Evolutionary conservation across 106 monocot species (phyloP).

Genomic region (Dendrobium officinale): DNA sequence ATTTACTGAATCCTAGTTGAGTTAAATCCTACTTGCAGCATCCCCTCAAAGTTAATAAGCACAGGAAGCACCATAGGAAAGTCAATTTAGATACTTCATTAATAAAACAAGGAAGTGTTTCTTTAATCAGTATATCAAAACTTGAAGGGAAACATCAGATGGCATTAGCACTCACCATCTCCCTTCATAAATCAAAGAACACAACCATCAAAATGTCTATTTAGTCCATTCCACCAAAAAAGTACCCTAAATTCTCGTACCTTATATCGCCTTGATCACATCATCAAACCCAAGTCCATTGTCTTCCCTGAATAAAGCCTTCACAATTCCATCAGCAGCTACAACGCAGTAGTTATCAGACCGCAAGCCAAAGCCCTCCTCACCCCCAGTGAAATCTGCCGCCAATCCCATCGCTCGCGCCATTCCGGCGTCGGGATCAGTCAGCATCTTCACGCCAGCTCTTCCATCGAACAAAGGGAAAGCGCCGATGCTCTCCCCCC

Average conservation of each 20-base stretch:
- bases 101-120: neutral
- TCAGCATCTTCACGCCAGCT: slow-evolving; percentile 17
- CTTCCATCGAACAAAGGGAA: neutral
- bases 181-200: slow-evolving; percentile 3
- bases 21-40: no score
- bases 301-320: slow-evolving; percentile 2
- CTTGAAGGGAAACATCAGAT: neutral
- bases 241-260: neutral
- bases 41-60: neutral
- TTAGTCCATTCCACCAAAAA: neutral
- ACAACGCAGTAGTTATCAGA: slow-evolving; percentile 17
- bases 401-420: slow-evolving; percentile 14
- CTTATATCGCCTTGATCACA: slow-evolving; percentile 10
- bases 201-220: neutral
- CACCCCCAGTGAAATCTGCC: slow-evolving; percentile 12
- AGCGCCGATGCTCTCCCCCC: slow-evolving; percentile 24
- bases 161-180: neutral
- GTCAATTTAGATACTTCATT: neutral
- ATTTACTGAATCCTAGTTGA: no score
- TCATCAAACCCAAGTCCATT: slow-evolving; percentile 1
- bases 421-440: slow-evolving; percentile 19
- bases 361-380: slow-evolving; percentile 20
- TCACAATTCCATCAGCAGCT: slow-evolving; percentile 11
- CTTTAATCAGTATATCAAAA: neutral
- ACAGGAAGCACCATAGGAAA: neutral